Percentiles rank a stretch among this genome's conserved stretches.
phyloP scores from a whole-genome alignment of 2,329 filamentous ascomycete genomes.

The Nannizziopsis barbatae region DNA sequence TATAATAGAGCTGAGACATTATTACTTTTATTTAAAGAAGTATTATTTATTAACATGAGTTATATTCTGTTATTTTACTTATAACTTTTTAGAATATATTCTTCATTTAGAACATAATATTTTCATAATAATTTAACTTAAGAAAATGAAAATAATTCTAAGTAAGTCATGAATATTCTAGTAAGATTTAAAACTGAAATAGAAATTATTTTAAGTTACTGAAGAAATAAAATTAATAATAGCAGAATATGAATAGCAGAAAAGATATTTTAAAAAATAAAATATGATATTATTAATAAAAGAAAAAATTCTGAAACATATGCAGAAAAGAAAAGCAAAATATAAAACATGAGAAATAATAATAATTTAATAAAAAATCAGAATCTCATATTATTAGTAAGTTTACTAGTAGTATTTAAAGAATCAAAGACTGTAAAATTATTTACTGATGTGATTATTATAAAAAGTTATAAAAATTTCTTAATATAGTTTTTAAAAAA shows the following conservation, averaged over 20 bases:
- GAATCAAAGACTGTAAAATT: not conserved
- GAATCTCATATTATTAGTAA: constrained; percentile 4
- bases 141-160: constrained; percentile 36
- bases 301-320: not conserved
- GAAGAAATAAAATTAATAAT: constrained; percentile 33
- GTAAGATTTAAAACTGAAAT: constrained; percentile 43
- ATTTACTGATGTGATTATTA: not conserved
- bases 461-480: not conserved
- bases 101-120: constrained; percentile 19
- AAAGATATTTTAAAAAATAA: constrained; percentile 8
- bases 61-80: constrained; percentile 2
- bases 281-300: not conserved
- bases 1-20: too few species aligned
- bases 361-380: not conserved
- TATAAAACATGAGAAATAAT: not conserved
- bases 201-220: constrained; percentile 37
- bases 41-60: too few species aligned
- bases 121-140: constrained; percentile 44
- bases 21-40: too few species aligned
- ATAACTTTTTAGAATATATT: not conserved
- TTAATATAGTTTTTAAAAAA: too few species aligned
- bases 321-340: not conserved
- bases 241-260: constrained; percentile 15
- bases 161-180: constrained; percentile 38
- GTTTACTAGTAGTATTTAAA: constrained; percentile 10